Evolutionary conservation across 257 asterid species (phyloP).

Genomic region (Fraxinus pennsylvanica): DNA sequence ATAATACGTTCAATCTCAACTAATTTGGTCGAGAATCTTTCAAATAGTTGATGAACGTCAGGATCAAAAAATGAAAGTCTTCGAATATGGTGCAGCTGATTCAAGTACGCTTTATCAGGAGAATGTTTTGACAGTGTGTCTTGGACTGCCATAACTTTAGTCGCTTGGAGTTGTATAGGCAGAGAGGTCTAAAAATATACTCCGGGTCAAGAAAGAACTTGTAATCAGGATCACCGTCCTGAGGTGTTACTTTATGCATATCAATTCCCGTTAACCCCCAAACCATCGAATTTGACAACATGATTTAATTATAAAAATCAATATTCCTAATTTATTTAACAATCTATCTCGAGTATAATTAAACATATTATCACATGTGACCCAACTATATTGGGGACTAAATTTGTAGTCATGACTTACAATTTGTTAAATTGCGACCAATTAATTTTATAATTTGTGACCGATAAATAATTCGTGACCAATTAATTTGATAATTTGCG

Average conservation of each 20-base stretch:
- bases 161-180: constrained; percentile 89
- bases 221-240: constrained; percentile 46
- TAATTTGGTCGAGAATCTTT: constrained; percentile 53
- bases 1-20: constrained; percentile 69
- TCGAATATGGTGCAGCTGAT: constrained; percentile 31
- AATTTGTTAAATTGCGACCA: too few relatives aligned
- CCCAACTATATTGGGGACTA: too few relatives aligned
- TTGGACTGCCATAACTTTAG: constrained; percentile 88
- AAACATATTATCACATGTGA: too few relatives aligned
- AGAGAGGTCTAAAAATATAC: constrained; percentile 67
- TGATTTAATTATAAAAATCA: too few relatives aligned
- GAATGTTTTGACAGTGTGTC: constrained; percentile 69
- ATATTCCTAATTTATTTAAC: too few relatives aligned
- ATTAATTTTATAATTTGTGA: too few relatives aligned
- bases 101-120: too few relatives aligned
- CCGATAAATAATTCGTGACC: too few relatives aligned
- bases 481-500: not conserved
- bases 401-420: too few relatives aligned
- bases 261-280: too few relatives aligned
- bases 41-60: constrained; percentile 54
- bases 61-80: constrained; percentile 50
- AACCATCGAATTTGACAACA: too few relatives aligned
- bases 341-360: too few relatives aligned
- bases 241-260: constrained; percentile 68
- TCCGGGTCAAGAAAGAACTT: constrained; percentile 65